These are phyloP conservation scores for Chimonanthus salicifolius DNA, from an alignment of 164 flowering plant species.

Conservation along the genomic window DNA sequence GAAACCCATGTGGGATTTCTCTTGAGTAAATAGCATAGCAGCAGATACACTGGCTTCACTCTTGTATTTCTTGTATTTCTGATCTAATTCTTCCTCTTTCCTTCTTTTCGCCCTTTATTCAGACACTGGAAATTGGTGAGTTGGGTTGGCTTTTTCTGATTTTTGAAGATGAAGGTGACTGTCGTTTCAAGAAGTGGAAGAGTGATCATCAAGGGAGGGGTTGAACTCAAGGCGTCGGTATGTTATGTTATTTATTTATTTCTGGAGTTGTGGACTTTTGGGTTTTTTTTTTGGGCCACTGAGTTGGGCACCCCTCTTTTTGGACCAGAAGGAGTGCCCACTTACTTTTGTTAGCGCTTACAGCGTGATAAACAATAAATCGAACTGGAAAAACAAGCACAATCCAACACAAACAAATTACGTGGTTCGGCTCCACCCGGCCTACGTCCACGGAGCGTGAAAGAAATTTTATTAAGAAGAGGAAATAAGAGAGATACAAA, in stretches of 20 bases:
- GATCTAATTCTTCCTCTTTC: neutral
- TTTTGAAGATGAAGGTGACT: constrained; percentile 63
- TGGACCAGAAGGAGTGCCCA: no score
- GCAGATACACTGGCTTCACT: neutral
- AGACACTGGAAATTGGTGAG: neutral
- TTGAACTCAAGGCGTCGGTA: constrained; percentile 71
- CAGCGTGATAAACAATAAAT: no score
- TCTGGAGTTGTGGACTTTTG: neutral
- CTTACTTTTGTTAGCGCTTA: no score
- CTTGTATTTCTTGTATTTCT: neutral
- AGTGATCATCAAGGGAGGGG: constrained; percentile 74
- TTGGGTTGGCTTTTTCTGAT: constrained; percentile 7
- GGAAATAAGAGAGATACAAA: no score
- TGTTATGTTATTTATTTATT: neutral
- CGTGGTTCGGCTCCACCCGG: no score
- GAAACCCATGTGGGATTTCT: neutral
- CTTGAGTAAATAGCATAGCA: neutral
- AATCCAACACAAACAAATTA: no score
- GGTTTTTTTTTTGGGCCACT: neutral
- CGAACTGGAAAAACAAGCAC: no score
- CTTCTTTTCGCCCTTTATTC: neutral
- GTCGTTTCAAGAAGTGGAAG: constrained; percentile 78
- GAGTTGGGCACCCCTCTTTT: no score
- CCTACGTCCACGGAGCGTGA: no score
- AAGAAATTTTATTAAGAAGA: no score